Percentiles rank a stretch among this genome's conserved stretches.
These are phyloP conservation scores for Discostella stelligeroides DNA, from an alignment of 108 stramenopile species.

Conservation along the genomic window DNA sequence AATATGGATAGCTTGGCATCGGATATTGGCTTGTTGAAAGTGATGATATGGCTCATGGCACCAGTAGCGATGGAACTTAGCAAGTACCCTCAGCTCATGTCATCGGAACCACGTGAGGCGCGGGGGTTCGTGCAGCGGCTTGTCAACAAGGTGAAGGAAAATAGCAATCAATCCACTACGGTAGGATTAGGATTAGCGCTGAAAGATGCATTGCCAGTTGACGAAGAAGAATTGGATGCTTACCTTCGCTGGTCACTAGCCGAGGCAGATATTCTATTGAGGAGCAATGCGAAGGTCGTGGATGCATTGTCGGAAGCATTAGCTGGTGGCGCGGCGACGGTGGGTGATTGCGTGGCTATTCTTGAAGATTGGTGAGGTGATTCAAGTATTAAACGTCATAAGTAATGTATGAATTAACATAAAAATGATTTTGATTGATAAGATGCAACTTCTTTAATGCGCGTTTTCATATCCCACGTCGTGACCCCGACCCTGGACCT, in stretches of 20 bases:
- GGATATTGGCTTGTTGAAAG: constrained; percentile 78
- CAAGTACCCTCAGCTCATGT: constrained; percentile 83
- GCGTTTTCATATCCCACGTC: too few species aligned
- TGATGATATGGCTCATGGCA: constrained; percentile 92
- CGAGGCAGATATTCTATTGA: constrained; percentile 76
- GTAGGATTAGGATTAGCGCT: constrained; percentile 37
- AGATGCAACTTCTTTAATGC: too few species aligned
- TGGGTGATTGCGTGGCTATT: constrained; percentile 89
- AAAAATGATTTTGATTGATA: too few species aligned
- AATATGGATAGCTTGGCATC: constrained; percentile 65
- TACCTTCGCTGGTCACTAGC: constrained; percentile 84
- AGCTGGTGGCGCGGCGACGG: constrained; percentile 81
- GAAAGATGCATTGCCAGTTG: constrained; percentile 38
- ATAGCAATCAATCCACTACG: constrained; percentile 28
- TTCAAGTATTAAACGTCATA: background rate
- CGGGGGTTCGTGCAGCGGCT: constrained; percentile 76
- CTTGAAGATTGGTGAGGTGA: constrained; percentile 74
- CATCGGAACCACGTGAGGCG: constrained; percentile 90
- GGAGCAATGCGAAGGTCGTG: constrained; percentile 60
- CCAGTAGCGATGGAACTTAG: constrained; percentile 89
- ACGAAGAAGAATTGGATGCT: constrained; percentile 57
- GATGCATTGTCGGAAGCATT: constrained; percentile 74
- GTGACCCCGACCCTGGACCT: too few species aligned
- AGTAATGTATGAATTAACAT: too few species aligned
- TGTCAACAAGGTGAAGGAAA: constrained; percentile 48